These are phyloP conservation scores for Skeletonema costatum DNA, from an alignment of 108 stramenopile genomes.

Conservation along the genomic window DNA sequence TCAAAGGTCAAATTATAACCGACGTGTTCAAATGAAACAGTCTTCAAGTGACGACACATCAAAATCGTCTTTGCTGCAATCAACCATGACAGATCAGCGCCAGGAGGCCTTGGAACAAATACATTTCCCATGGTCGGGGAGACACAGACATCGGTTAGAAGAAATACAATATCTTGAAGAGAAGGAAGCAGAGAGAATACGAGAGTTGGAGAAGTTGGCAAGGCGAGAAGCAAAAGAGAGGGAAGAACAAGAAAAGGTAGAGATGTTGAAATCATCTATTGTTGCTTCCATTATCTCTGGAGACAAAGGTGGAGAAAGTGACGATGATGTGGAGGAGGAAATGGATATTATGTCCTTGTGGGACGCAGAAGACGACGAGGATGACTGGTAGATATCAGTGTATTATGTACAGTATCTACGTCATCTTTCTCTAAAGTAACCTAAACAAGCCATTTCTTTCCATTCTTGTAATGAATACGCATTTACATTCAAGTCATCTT, in stretches of 20 bases:
- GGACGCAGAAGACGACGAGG: conserved; percentile 34
- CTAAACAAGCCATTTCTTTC: conserved; percentile 44
- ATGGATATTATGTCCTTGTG: conserved; percentile 46
- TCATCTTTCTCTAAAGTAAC: conserved; percentile 19
- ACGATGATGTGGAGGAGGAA: background rate
- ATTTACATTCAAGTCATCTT: background rate
- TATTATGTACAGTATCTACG: background rate
- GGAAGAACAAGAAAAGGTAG: conserved; percentile 26
- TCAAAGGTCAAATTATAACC: conserved; percentile 43
- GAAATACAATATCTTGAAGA: conserved; percentile 31
- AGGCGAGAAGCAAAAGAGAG: conserved; percentile 12
- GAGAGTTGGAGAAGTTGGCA: conserved; percentile 17
- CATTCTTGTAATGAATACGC: conserved; percentile 21
- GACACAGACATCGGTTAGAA: conserved; percentile 33
- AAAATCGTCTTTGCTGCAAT: conserved; percentile 12
- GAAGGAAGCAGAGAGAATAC: conserved; percentile 5
- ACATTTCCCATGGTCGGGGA: conserved; percentile 45
- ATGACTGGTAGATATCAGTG: conserved; percentile 15
- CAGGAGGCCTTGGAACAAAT: conserved; percentile 40
- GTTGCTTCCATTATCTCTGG: background rate
- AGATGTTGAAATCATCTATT: conserved; percentile 13
- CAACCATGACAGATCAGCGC: conserved; percentile 40
- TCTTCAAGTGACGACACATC: background rate
- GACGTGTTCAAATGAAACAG: conserved; percentile 14
- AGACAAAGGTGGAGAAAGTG: background rate